phyloP scores from a whole-genome alignment of 768 basidiomycete species.

The Kwoniella newhampshirensis region DNA sequence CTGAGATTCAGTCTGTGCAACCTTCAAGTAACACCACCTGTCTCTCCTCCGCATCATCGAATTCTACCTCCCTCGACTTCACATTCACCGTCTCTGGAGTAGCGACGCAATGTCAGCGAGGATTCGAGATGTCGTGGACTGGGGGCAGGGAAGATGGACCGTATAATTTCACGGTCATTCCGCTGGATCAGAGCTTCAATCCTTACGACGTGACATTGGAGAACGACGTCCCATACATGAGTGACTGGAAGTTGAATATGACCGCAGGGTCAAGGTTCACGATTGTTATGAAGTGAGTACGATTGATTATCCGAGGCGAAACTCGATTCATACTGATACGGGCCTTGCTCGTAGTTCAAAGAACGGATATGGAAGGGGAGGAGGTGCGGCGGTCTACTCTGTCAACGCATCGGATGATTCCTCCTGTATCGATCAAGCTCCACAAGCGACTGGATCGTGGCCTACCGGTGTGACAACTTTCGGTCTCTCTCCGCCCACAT shows the following conservation, averaged over 20 bases:
- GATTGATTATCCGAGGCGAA: background rate
- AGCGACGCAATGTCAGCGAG: constrained; percentile 34
- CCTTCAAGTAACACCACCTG: constrained; percentile 30
- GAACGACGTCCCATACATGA: constrained; percentile 8
- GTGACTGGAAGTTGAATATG: constrained; percentile 38
- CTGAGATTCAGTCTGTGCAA: constrained; percentile 33
- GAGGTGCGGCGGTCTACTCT: constrained; percentile 37
- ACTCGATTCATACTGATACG: background rate
- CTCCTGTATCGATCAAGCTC: constrained; percentile 15
- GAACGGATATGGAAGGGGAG: constrained; percentile 37
- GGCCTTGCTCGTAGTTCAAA: constrained; percentile 10
- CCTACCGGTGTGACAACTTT: constrained; percentile 32
- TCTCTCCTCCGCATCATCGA: constrained; percentile 23
- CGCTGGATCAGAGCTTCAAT: constrained; percentile 37
- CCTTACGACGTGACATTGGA: constrained; percentile 38
- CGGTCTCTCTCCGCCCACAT: constrained; percentile 23
- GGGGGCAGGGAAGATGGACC: constrained; percentile 29
- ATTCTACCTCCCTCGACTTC: constrained; percentile 34
- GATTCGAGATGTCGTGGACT: constrained; percentile 40
- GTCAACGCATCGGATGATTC: constrained; percentile 22
- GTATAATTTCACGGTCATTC: constrained; percentile 40
- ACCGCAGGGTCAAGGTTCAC: constrained; percentile 39
- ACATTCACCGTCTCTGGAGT: constrained; percentile 33
- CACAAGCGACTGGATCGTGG: constrained; percentile 30
- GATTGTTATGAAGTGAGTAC: constrained; percentile 47